Conservation (phyloP, 441 rosid species). For the Populus trichocarpa region DNA sequence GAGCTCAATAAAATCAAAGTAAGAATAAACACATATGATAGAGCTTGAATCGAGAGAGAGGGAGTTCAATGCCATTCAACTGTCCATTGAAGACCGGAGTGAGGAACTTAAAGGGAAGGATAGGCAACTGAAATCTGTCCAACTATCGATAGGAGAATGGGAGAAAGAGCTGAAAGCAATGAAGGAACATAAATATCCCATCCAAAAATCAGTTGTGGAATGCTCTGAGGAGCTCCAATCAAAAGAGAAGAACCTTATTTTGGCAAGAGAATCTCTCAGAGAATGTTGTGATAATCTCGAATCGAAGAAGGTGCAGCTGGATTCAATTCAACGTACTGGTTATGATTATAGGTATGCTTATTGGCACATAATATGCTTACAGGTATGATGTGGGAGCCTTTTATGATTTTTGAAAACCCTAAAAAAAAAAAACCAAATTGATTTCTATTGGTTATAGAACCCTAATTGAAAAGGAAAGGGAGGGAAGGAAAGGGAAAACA, state of each 20-base stretch:
- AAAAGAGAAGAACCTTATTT: slow-evolving; percentile 24
- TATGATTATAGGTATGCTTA: background rate
- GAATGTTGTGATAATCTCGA: slow-evolving; percentile 21
- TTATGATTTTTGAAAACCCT: background rate
- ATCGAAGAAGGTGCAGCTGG: slow-evolving; percentile 25
- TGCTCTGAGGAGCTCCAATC: slow-evolving; percentile 21
- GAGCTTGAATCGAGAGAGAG: slow-evolving; percentile 26
- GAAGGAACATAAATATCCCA: slow-evolving; percentile 26
- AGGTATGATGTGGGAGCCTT: background rate
- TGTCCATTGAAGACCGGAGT: slow-evolving; percentile 15
- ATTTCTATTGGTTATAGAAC: background rate
- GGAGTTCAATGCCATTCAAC: slow-evolving; percentile 23
- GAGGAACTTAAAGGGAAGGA: slow-evolving; percentile 23
- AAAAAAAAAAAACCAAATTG: background rate
- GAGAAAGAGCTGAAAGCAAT: slow-evolving; percentile 24
- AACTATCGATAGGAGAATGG: slow-evolving; percentile 19
- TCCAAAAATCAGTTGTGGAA: slow-evolving; percentile 20
- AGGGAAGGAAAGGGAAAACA: no score
- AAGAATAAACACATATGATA: slow-evolving; percentile 5
- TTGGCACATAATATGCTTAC: background rate
- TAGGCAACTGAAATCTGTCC: slow-evolving; percentile 26
- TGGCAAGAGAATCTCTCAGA: slow-evolving; percentile 27
- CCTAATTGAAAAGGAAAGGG: background rate
- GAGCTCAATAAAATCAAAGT: slow-evolving; percentile 19
- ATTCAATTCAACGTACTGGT: slow-evolving; percentile 9